A percentile compares a stretch with the other conserved stretches of the same genome.
Conservation (phyloP, 768 basidiomycete genomes). For the Tylopilus rubrobrunneus region DNA sequence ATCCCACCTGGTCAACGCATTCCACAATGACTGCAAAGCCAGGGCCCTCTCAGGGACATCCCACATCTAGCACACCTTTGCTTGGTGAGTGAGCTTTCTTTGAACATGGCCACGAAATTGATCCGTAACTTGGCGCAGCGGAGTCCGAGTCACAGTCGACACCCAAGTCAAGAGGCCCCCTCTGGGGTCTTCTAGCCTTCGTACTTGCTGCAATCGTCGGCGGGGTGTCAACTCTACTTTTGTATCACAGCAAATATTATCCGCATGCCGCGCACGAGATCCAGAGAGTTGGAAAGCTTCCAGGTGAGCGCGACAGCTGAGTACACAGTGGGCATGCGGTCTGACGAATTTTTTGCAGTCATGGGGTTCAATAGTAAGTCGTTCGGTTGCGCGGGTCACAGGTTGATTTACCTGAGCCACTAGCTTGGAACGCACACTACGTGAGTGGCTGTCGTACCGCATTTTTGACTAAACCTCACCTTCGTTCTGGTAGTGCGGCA, state of each 20-base stretch:
- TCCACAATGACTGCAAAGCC: constrained; percentile 9
- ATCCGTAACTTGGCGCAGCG: neutral
- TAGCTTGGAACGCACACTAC: constrained; percentile 71
- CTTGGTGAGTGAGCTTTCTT: constrained; percentile 11
- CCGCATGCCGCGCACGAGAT: neutral
- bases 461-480: neutral
- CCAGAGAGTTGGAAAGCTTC: constrained; percentile 33
- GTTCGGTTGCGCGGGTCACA: neutral
- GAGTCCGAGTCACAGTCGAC: too few relatives aligned
- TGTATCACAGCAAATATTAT: constrained; percentile 4
- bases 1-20: neutral
- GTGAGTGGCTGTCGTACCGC: constrained; percentile 30
- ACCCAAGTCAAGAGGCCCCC: neutral
- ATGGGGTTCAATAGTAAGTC: constrained; percentile 63
- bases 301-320: constrained; percentile 24
- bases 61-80: constrained; percentile 16
- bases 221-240: constrained; percentile 16
- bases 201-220: constrained; percentile 20
- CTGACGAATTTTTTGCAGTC: constrained; percentile 31
- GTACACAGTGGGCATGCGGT: neutral
- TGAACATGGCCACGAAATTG: neutral
- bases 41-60: neutral
- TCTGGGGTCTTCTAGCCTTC: constrained; percentile 14
- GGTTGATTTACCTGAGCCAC: constrained; percentile 2
- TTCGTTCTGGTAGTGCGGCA: constrained; percentile 44